Percentiles rank a stretch among this genome's conserved stretches.
Evolutionary conservation across 2,329 filamentous ascomycete genomes (phyloP).

Genomic region (Sclerotinia nivalis): DNA sequence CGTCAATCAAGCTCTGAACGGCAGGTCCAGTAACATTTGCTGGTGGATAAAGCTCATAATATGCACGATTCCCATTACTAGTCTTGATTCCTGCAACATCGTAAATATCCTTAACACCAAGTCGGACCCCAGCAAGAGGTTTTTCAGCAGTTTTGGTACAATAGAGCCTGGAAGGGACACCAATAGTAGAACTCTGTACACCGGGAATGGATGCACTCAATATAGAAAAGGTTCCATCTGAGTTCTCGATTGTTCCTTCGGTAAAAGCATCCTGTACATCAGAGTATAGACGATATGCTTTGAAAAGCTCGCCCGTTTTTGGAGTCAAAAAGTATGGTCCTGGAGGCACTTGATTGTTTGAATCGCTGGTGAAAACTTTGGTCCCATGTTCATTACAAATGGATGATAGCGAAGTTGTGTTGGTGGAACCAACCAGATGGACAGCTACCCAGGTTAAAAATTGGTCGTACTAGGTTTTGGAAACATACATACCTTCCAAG

Average conservation of each 20-base stretch:
- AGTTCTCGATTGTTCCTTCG: constrained; percentile 45
- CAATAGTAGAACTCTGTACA: constrained; percentile 47
- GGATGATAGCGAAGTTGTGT: constrained; percentile 24
- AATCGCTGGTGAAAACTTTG: constrained; percentile 28
- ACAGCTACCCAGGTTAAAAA: constrained; percentile 17
- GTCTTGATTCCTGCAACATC: constrained; percentile 58
- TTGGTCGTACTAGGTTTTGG: not conserved
- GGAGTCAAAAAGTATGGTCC: constrained; percentile 53
- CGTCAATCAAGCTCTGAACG: constrained; percentile 57
- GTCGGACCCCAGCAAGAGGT: constrained; percentile 59
- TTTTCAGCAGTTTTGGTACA: constrained; percentile 53
- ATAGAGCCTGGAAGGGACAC: constrained; percentile 62
- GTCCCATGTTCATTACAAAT: constrained; percentile 32
- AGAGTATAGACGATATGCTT: constrained; percentile 52
- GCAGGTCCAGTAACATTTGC: constrained; percentile 50
- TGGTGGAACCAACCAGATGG: constrained; percentile 16
- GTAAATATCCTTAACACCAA: constrained; percentile 65
- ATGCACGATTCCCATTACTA: constrained; percentile 59
- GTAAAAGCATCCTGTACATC: constrained; percentile 53
- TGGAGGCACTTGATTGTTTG: constrained; percentile 41
- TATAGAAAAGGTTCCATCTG: constrained; percentile 46
- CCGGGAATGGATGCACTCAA: constrained; percentile 47
- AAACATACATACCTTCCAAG: constrained; percentile 31
- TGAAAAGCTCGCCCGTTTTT: constrained; percentile 47
- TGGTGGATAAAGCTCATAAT: constrained; percentile 53